Evolutionary conservation across 257 asterid genomes (phyloP).

Genomic region (Nicotiana tomentosiformis): DNA sequence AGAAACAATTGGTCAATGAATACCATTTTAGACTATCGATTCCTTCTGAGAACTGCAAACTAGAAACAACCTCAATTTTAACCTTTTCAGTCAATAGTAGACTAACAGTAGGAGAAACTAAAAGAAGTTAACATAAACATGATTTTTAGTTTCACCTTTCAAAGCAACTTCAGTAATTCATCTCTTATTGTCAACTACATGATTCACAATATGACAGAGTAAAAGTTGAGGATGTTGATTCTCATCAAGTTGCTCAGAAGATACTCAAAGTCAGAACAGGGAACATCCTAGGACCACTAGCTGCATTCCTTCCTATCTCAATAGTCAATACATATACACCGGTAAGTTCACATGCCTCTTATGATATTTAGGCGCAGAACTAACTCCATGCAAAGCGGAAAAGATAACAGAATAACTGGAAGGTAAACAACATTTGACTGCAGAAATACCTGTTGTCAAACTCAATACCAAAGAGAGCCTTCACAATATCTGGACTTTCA

Average conservation of each 20-base stretch:
- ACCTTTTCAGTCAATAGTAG: background rate
- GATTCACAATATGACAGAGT: background rate
- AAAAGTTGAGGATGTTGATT: background rate
- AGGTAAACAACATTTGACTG: constrained; percentile 1
- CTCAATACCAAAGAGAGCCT: constrained; percentile 80
- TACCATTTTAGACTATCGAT: background rate
- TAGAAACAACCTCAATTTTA: background rate
- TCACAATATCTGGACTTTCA: constrained; percentile 63
- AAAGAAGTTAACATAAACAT: background rate
- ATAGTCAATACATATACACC: background rate
- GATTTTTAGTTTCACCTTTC: background rate
- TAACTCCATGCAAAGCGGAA: background rate
- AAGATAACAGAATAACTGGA: background rate
- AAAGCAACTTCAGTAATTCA: background rate
- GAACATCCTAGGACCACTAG: constrained; percentile 3
- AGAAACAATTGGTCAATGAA: background rate
- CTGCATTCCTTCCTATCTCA: background rate
- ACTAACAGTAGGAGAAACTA: background rate
- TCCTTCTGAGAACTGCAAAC: background rate
- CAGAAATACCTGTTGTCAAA: constrained; percentile 81
- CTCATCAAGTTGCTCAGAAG: background rate
- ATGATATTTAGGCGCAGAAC: background rate
- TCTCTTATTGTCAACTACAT: background rate
- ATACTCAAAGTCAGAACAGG: background rate
- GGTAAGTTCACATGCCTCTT: background rate